Base-by-base conservation (phyloP, 192 early-diverging fungal genomes). In the Umbelopsis sp. region DNA sequence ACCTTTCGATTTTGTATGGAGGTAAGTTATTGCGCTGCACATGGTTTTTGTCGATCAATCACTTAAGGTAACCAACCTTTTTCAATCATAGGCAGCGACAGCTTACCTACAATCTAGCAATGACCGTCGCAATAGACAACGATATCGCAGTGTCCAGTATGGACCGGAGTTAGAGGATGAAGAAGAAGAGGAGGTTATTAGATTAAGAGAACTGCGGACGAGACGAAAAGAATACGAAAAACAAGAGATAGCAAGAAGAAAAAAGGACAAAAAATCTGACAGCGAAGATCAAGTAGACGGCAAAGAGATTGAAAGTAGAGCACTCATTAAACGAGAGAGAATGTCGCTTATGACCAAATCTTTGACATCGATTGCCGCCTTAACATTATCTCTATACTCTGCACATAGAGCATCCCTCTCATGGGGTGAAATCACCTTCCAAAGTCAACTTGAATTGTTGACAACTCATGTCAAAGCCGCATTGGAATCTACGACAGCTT, bases 361-460 rank as follows among this genome's bases (percentile, higher is more conserved):
- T 8, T 46, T 79, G 7, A 79, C 77, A 11, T 78, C 77, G 1
- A 72, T 74, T 5, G 79, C 77, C 18, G 74, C 81, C 0, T 52
- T 85, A 22, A 78, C 73, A n/a, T 46, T 83, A 51, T 79, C 84
- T 0, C 47, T 85, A 15, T 83, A 81, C 49, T 77, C 81, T 16
- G 78, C 84, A 6, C 80, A 85, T 69, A 61, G 79, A 52, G 81
- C 84, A 10, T 79, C 78, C 4, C 50, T 76, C 12, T 68, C 68
- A 10, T 78, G 76, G 27, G 80, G 81, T 0, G 84, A 81, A 11
- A 70, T 85, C 4, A 72, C 64, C 9, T 85, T 85, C 58, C 84
- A 85, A 48, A 66, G 81, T 55, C 84, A 85, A 30, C 53, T 85
- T 8, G 81, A 83, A 49, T n/a, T 77, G 12, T 64, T 85, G 3